Evolutionary conservation across 2,329 filamentous ascomycete genomes (phyloP).

Genomic region (Achaetomium macrosporum): DNA sequence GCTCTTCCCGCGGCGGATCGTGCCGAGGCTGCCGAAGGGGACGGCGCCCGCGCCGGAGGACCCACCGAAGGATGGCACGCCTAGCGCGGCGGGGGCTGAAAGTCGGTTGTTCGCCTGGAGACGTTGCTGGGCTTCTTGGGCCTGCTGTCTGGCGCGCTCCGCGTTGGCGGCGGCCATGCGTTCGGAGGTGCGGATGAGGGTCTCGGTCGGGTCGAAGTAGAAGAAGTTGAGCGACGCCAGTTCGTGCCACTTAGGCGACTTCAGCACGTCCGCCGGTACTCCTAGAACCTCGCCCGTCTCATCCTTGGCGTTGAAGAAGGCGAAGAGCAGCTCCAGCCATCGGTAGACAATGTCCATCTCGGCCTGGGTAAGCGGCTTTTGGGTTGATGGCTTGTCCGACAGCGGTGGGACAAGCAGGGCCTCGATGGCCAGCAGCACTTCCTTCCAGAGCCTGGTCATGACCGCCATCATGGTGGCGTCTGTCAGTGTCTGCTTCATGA

Average conservation of each 20-base stretch:
- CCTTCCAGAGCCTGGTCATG: conserved; percentile 97
- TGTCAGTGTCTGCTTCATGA: conserved; percentile 96
- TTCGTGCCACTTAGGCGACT: conserved; percentile 97
- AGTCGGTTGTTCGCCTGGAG: conserved; percentile 49
- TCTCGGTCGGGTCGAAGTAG: conserved; percentile 90
- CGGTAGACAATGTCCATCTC: conserved; percentile 93
- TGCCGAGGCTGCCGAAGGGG: conserved; percentile 61
- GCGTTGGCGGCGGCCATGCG: conserved; percentile 87
- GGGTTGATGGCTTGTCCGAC: conserved; percentile 86
- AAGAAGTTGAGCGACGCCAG: conserved; percentile 96
- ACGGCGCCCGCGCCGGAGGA: conserved; percentile 39
- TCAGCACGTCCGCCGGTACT: conserved; percentile 84
- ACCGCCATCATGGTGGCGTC: conserved; percentile 96
- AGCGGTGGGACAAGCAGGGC: conserved; percentile 84
- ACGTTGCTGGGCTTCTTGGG: conserved; percentile 50
- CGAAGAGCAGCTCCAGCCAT: conserved; percentile 85
- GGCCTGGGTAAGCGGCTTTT: conserved; percentile 75
- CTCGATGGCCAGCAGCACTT: conserved; percentile 89
- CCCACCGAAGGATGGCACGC: conserved; percentile 43
- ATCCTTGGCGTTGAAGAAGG: conserved; percentile 91
- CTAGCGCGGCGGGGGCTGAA: conserved; percentile 46
- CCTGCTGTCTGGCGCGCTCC: conserved; percentile 66
- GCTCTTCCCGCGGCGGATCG: conserved; percentile 62
- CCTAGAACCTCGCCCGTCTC: conserved; percentile 73
- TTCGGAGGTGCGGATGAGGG: conserved; percentile 90